Evolutionary conservation across 2,329 filamentous ascomycete genomes (phyloP).

Genomic region (Fusarium coicis): DNA sequence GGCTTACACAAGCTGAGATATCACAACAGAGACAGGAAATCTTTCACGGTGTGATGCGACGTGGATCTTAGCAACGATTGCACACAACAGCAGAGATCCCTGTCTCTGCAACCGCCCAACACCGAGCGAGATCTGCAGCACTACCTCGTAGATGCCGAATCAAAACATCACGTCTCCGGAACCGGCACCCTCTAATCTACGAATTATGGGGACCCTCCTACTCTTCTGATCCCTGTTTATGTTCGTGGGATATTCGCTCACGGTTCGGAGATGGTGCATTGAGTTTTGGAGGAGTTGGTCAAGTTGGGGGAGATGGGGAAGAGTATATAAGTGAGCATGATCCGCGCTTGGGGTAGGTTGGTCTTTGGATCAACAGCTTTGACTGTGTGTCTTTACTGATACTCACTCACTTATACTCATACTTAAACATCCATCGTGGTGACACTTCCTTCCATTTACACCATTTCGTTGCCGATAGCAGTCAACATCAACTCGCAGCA

Average conservation of each 20-base stretch:
- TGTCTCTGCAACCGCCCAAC: slow-evolving; percentile 14
- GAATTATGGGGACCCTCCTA: not conserved
- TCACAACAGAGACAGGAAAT: not conserved
- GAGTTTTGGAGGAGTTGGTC: slow-evolving; percentile 25
- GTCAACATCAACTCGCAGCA: not conserved
- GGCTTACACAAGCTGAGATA: not conserved
- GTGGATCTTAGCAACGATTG: not conserved
- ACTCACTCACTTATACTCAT: not conserved
- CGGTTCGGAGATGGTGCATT: slow-evolving; percentile 31
- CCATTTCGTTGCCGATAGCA: not conserved
- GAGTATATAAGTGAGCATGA: slow-evolving; percentile 27
- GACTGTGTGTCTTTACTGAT: slow-evolving; percentile 3
- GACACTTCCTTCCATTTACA: not conserved
- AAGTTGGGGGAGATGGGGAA: slow-evolving; percentile 7
- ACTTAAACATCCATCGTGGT: not conserved
- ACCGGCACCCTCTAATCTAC: not conserved
- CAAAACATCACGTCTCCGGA: slow-evolving; percentile 1
- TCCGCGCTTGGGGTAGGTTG: not conserved
- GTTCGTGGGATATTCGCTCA: not conserved
- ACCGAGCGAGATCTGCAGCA: slow-evolving; percentile 30
- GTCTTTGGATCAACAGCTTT: not conserved
- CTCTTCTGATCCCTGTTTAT: not conserved
- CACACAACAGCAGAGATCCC: not conserved
- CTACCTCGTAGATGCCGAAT: slow-evolving; percentile 14
- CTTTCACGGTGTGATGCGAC: slow-evolving; percentile 7